A percentile compares a stretch with the other conserved stretches of the same genome.
Evolutionary conservation across 1,139 yeast genomes (phyloP).

Genomic region (Spathaspora sp.): DNA sequence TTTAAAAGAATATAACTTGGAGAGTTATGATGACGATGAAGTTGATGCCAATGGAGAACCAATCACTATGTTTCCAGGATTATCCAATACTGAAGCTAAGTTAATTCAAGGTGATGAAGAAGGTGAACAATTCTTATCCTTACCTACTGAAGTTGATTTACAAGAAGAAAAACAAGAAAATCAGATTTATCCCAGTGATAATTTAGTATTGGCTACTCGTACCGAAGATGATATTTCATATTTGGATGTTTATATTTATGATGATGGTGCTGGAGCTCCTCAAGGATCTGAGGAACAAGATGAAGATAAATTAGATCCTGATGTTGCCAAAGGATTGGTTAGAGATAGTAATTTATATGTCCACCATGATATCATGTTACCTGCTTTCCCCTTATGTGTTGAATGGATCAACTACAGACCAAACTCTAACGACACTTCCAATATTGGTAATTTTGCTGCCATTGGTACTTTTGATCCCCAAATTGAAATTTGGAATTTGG

Average conservation of each 20-base stretch:
- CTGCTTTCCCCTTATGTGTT: slow-evolving; percentile 94
- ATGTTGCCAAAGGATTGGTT: slow-evolving; percentile 66
- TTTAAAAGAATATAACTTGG: slow-evolving; percentile 83
- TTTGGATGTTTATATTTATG: slow-evolving; percentile 90
- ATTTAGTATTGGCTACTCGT: slow-evolving; percentile 84
- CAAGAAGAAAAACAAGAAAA: slow-evolving; percentile 77
- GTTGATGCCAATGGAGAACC: slow-evolving; percentile 48
- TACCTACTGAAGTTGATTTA: slow-evolving; percentile 66
- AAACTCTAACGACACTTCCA: slow-evolving; percentile 31
- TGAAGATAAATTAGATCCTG: slow-evolving; percentile 60
- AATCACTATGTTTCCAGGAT: slow-evolving; percentile 70
- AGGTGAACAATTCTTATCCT: slow-evolving; percentile 67
- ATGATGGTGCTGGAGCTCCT: slow-evolving; percentile 88
- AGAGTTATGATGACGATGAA: slow-evolving; percentile 73
- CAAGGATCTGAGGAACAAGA: slow-evolving; percentile 62
- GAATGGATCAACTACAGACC: slow-evolving; percentile 90
- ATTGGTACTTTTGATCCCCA: slow-evolving; percentile 97
- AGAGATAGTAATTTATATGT: slow-evolving; percentile 80
- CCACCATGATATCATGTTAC: slow-evolving; percentile 95
- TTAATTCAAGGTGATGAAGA: slow-evolving; percentile 51
- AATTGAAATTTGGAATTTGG: slow-evolving; percentile 95
- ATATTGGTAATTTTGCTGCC: slow-evolving; percentile 89
- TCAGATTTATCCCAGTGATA: slow-evolving; percentile 88
- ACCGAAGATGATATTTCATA: slow-evolving; percentile 95
- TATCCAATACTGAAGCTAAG: slow-evolving; percentile 51